A percentile compares a stretch with the other conserved stretches of the same genome.
Evolutionary conservation across 2,329 filamentous ascomycete species (phyloP).

Genomic region (Colletotrichum sp.): DNA sequence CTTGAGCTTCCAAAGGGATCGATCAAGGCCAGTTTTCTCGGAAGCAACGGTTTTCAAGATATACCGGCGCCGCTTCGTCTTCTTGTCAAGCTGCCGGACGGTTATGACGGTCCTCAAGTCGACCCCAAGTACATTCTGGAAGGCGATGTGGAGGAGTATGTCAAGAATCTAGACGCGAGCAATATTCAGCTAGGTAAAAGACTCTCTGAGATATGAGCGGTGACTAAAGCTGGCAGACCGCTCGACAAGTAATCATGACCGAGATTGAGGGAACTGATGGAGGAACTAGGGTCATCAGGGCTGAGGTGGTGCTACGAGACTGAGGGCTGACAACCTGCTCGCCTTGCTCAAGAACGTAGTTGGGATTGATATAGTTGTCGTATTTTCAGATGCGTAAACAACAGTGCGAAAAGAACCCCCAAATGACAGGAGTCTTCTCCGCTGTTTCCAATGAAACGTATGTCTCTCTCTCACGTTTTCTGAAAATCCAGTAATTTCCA

Average conservation of each 20-base stretch:
- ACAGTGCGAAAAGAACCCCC: no score
- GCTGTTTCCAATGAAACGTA: no score
- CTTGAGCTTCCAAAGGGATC: not conserved
- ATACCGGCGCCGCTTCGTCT: not conserved
- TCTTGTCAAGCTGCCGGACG: not conserved
- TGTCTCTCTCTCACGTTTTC: no score
- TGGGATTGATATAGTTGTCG: rapidly evolving
- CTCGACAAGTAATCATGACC: not conserved
- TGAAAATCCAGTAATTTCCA: no score
- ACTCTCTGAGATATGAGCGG: no score
- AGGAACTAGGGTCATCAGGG: not conserved
- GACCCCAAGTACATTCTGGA: not conserved
- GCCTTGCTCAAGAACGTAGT: rapidly evolving
- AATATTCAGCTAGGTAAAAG: no score
- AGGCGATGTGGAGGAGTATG: not conserved
- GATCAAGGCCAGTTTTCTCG: not conserved
- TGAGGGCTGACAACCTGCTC: rapidly evolving
- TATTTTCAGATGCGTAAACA: no score
- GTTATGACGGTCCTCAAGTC: not conserved
- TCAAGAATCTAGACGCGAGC: not conserved
- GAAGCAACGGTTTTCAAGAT: not conserved
- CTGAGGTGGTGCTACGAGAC: rapidly evolving
- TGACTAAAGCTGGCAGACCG: rapidly evolving
- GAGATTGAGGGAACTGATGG: rapidly evolving
- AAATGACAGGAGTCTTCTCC: no score